Evolutionary conservation across 2,329 filamentous ascomycete species (phyloP), one percentile per base, ranked within the genome.

Genomic region (Fusarium sp.): DNA sequence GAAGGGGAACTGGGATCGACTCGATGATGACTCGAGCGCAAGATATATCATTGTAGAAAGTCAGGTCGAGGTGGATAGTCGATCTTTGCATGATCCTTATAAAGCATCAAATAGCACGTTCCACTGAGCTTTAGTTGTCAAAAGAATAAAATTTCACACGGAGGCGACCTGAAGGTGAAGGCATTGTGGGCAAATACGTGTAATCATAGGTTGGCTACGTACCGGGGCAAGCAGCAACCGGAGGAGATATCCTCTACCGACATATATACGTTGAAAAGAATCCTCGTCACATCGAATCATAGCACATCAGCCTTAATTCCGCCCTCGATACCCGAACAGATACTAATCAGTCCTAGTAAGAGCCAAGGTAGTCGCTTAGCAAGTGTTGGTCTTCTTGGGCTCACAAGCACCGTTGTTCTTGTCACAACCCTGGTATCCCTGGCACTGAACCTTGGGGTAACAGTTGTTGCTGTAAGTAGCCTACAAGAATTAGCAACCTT

Each of bases 401-500:
- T 77, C 75, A 48, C 75, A 77, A 45, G 68, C 74, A 26, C 75
- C 75, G 31, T 74, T 74, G 7, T 54, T 30, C 74, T 76, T 76
- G 45, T 76, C 75, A 30, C 75, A 77, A 0, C 75, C 75, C n/a
- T 75, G 69, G 63, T 77, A 77, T 2, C 72, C 75, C 62, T 76
- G 75, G 56, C 75, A 77, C 62, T 76, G 75, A 41, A 70, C 68
- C 23, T 71, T 69, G 46, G 73, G 70, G 39, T 52, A 77, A 60
- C 75, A 70, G 74, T 77, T 74, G 59, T 77, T 77, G 16, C 59
- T 68, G 68, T 76, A 76, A n/a, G 75, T 76, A 30, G 75, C 75
- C 74, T 64, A 4, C 9, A 7, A 0, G 0, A 4, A 5, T 63
- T 44, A 63, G 50, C 11, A n/a, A n/a, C n/a, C n/a, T n/a, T n/a